Conservation (phyloP, 2,329 filamentous ascomycete species). For the Aspergillus bombycis region DNA sequence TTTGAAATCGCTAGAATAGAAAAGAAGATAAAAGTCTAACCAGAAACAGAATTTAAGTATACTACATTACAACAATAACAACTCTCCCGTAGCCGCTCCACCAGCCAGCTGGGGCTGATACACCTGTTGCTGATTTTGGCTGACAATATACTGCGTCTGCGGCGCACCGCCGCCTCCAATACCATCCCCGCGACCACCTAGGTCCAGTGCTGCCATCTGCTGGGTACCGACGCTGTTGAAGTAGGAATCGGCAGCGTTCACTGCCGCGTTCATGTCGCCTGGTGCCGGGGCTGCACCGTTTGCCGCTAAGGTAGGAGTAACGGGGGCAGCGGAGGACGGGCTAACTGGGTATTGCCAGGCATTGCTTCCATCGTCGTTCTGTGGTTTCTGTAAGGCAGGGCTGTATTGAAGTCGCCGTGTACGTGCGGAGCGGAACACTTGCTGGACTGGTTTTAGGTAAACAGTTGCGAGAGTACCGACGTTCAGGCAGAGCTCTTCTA, state of each 20-base stretch:
- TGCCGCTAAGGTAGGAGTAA: slow-evolving; percentile 31
- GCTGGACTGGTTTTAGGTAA: slow-evolving; percentile 96
- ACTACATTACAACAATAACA: slow-evolving; percentile 63
- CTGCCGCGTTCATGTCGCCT: slow-evolving; percentile 67
- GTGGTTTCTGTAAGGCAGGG: slow-evolving; percentile 78
- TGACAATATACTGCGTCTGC: slow-evolving; percentile 68
- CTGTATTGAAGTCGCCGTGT: slow-evolving; percentile 78
- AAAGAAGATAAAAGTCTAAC: slow-evolving; percentile 15
- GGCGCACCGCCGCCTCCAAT: slow-evolving; percentile 62
- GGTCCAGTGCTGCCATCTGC: slow-evolving; percentile 72
- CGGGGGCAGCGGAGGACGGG: slow-evolving; percentile 35
- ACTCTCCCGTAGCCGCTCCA: slow-evolving; percentile 68
- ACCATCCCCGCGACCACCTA: slow-evolving; percentile 67
- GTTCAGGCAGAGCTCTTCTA: slow-evolving; percentile 96
- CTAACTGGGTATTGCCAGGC: slow-evolving; percentile 41
- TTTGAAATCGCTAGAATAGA: slow-evolving; percentile 12
- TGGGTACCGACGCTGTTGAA: slow-evolving; percentile 77
- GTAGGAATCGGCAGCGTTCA: slow-evolving; percentile 85
- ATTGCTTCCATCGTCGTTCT: slow-evolving; percentile 44
- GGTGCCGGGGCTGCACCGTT: slow-evolving; percentile 29
- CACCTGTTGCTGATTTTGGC: slow-evolving; percentile 76
- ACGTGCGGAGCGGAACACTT: slow-evolving; percentile 89
- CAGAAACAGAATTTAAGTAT: slow-evolving; percentile 13
- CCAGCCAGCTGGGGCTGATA: slow-evolving; percentile 70
- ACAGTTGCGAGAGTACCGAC: slow-evolving; percentile 96